These are phyloP conservation scores for Fusarium xylarioides DNA, from an alignment of 2,329 filamentous ascomycete species.

Conservation along the genomic window DNA sequence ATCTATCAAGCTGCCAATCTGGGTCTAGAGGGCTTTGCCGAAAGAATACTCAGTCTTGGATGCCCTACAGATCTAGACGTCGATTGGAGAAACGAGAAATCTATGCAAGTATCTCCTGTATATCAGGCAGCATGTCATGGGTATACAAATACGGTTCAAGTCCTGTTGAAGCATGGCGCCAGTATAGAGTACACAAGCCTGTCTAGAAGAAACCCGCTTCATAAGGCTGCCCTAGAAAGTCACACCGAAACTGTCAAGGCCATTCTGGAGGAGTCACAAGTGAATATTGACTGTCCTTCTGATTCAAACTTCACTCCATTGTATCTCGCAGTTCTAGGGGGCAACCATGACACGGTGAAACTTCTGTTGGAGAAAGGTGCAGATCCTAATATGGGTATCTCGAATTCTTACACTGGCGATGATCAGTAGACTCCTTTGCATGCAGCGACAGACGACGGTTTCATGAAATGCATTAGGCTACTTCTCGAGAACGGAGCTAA, in stretches of 20 bases:
- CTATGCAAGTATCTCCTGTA: background rate
- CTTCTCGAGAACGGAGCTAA: background rate
- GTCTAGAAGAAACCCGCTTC: background rate
- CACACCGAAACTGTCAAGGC: background rate
- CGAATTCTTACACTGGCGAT: fast-evolving
- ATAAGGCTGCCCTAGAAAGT: background rate
- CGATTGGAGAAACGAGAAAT: background rate
- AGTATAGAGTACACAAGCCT: background rate
- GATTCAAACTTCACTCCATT: background rate
- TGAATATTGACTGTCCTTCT: background rate
- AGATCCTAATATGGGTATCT: background rate
- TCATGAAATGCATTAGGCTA: background rate
- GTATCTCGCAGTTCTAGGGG: background rate
- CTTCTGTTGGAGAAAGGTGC: background rate
- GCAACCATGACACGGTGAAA: background rate
- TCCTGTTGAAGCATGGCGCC: background rate
- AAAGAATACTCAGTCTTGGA: background rate
- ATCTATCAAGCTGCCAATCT: background rate
- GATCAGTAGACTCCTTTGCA: background rate
- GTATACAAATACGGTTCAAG: background rate
- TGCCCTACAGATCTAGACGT: background rate
- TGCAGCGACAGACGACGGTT: background rate
- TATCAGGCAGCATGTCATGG: background rate
- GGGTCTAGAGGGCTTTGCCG: background rate
- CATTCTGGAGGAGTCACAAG: background rate